Evolutionary conservation across 768 basidiomycete species (phyloP), one percentile per base, ranked within the genome.

Genomic region (Sporobolomyces phaffii): DNA sequence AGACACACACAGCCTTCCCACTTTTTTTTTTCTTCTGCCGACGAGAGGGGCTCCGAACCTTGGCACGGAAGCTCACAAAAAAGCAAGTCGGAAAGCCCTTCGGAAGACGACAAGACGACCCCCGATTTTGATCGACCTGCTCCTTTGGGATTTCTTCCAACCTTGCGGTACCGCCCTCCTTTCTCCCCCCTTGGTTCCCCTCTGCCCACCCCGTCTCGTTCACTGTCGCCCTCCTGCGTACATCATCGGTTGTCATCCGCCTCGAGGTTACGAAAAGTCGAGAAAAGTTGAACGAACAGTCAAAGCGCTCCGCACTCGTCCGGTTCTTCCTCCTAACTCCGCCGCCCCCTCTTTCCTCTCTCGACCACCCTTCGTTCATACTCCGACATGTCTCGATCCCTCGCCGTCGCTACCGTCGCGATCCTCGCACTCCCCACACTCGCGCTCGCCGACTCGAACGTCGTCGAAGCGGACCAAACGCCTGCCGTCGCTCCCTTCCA

Each of bases 371-470:
- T 54, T 36, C 36, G 9, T 40, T 36, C 51, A 17, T 33, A 33
- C 34, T 36, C 22, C 22, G 15, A 9, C 41, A 44, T 44, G 56
- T 33, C 36, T 20, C 41, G 13, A 22, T 31, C 41, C 34, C 43
- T 63, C 50, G 29, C 52, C 44, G 10, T 63, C 57, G 56, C 57
- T 5, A 54, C 65, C 49, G 51, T 60, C 5, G 45, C 66, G 6
- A 24, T 68, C 50, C 33, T 62, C 33, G 44, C 62, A 28, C 49
- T 63, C 56, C 31, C 61, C 4, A 26, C 38, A 34, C n/a, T 43
- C 3, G 54, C 36, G 18, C 31, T 58, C 43, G 56, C 56, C n/a
- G n/a, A 26, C 26, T 22, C 24, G 14, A n/a, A 48, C 49, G 52
- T 56, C 36, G 50, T 50, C 44, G 57, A 43, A 1, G 3, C 51